Evolutionary conservation across 139 green algal genomes (phyloP), one percentile per base, ranked within the genome.

Genomic region (Spirogloea muscicola): DNA sequence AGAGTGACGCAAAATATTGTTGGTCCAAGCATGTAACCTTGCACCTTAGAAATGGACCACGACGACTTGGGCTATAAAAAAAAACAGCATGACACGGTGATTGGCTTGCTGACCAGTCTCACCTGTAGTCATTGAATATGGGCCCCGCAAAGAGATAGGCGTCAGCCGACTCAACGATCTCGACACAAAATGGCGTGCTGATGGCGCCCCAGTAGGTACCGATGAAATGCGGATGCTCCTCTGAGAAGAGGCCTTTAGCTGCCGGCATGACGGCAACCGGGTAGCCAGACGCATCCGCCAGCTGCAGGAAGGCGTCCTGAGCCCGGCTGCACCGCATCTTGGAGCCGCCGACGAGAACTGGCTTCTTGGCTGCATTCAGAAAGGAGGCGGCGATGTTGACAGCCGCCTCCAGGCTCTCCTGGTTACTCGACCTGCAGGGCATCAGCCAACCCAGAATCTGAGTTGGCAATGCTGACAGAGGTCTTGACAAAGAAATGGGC

Each of bases 101-200:
- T n/a, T n/a, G n/a, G n/a, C n/a, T n/a, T n/a, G n/a, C n/a, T n/a
- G n/a, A n/a, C n/a, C n/a, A n/a, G n/a, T n/a, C n/a, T n/a, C n/a
- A n/a, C n/a, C n/a, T 85, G 77, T 95, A 95, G 77, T 95, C 90
- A 49, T 88, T 90, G 70, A 89, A 85, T 0, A 86, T 40, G 0
- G 82, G 67, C 1, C 86, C 68, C 34, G 38, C 72, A 10, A 85
- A 72, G 61, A 13, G 33, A 34, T 76, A 81, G 3, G 62, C 41
- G 65, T 89, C 82, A 0, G 83, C 74, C 2, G 67, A 80, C 71
- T 93, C 88, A 31, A 95, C 89, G 2, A 86, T 85, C 77, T 95
- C 89, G 4, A 72, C 3, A 3, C 3, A 21, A 36, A 72, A 72
- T 3, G 63, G 63, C 18, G 27, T 51, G 21, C 29, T 59, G 13